These are phyloP conservation scores for Monilinia fructigena DNA, from an alignment of 2,329 filamentous ascomycete genomes.

Conservation along the genomic window DNA sequence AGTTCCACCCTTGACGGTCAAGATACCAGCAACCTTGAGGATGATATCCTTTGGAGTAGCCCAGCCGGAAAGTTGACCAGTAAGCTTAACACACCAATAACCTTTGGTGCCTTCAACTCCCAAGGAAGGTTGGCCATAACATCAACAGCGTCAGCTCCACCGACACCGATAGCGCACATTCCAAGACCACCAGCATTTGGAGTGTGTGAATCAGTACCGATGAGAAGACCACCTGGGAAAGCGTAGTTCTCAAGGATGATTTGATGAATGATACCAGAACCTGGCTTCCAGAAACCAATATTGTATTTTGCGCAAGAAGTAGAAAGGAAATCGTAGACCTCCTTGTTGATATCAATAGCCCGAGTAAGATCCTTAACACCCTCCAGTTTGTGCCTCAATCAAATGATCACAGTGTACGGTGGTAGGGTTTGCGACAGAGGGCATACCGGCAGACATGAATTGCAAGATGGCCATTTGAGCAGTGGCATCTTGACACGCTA, in stretches of 20 bases:
- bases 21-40: slow-evolving; percentile 91
- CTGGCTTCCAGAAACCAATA: slow-evolving; percentile 99
- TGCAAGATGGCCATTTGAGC: slow-evolving; percentile 99
- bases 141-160: slow-evolving; percentile 97
- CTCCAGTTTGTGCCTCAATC: slow-evolving; percentile 95
- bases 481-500: slow-evolving; percentile 98
- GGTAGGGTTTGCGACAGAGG: slow-evolving; percentile 86
- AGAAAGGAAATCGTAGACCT: slow-evolving; percentile 97
- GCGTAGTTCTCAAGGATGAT: slow-evolving; percentile 98
- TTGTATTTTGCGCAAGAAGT: slow-evolving; percentile 97
- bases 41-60: slow-evolving; percentile 95
- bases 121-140: slow-evolving; percentile 96
- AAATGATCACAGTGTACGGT: slow-evolving; percentile 99
- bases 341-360: slow-evolving; percentile 93
- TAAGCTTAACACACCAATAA: slow-evolving; percentile 97
- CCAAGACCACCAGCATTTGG: slow-evolving; percentile 96
- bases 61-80: slow-evolving; percentile 87
- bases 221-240: slow-evolving; percentile 96
- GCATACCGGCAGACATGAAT: slow-evolving; percentile 99
- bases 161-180: slow-evolving; percentile 79
- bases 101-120: slow-evolving; percentile 97
- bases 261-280: slow-evolving; percentile 99
- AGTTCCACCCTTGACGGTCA: slow-evolving; percentile 97
- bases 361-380: slow-evolving; percentile 90
- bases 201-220: slow-evolving; percentile 97